These are phyloP conservation scores for Pholiota molesta DNA, from an alignment of 768 basidiomycete species.

Conservation along the genomic window DNA sequence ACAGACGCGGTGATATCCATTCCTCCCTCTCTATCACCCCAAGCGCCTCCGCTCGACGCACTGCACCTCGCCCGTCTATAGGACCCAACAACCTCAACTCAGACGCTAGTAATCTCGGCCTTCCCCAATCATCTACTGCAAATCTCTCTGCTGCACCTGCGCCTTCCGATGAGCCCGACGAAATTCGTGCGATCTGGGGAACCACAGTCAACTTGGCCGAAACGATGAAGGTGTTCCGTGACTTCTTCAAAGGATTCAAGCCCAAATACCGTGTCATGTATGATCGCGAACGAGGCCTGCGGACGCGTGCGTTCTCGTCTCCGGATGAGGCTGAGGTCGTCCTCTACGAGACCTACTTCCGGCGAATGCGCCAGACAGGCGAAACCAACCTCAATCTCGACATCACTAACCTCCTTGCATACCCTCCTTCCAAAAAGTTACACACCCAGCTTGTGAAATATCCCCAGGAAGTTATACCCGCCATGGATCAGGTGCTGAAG, in stretches of 20 bases:
- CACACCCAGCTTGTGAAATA: slow-evolving; percentile 86
- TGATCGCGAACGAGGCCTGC: slow-evolving; percentile 64
- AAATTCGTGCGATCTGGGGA: slow-evolving; percentile 95
- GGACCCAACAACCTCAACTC: slow-evolving; percentile 53
- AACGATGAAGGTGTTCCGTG: slow-evolving; percentile 88
- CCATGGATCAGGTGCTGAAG: slow-evolving; percentile 95
- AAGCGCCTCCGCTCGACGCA: slow-evolving; percentile 40
- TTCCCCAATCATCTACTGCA: slow-evolving; percentile 54
- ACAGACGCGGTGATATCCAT: slow-evolving; percentile 89
- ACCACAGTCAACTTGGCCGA: slow-evolving; percentile 92
- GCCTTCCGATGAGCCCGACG: slow-evolving; percentile 76
- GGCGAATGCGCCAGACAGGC: slow-evolving; percentile 88
- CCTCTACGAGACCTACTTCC: slow-evolving; percentile 80
- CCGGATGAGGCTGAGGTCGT: slow-evolving; percentile 70
- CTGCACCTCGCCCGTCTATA: slow-evolving; percentile 35
- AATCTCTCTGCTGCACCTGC: slow-evolving; percentile 61
- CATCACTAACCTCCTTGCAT: slow-evolving; percentile 81
- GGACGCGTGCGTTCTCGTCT: slow-evolving; percentile 50
- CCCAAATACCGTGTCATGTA: slow-evolving; percentile 80
- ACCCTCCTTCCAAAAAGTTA: slow-evolving; percentile 82
- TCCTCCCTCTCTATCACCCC: slow-evolving; percentile 71
- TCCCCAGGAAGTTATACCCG: slow-evolving; percentile 96
- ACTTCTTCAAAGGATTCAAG: slow-evolving; percentile 92
- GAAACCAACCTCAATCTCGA: slow-evolving; percentile 94
- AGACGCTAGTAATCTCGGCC: slow-evolving; percentile 58